phyloP scores from a whole-genome alignment of 108 stramenopile genomes.

The Skeletonema grethae region DNA sequence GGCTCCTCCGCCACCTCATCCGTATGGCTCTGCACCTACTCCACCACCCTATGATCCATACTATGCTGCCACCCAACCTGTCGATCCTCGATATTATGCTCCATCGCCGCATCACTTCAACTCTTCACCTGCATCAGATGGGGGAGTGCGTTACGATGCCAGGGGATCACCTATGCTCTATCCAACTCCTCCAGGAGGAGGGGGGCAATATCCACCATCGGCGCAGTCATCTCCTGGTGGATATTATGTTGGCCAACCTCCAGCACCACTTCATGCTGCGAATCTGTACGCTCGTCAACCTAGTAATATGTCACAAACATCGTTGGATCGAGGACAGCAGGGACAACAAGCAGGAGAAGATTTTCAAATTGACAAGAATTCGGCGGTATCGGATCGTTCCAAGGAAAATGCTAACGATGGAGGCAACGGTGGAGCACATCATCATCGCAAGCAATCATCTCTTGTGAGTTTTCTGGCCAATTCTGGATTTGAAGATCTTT shows the following conservation, averaged over 20 bases:
- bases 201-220: slow-evolving; percentile 11
- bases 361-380: neutral
- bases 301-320: slow-evolving; percentile 51
- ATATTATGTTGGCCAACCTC: slow-evolving; percentile 5
- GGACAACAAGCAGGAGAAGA: slow-evolving; percentile 9
- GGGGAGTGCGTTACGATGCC: slow-evolving; percentile 5
- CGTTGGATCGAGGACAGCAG: slow-evolving; percentile 38
- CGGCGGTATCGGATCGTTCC: neutral
- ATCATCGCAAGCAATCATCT: slow-evolving; percentile 65
- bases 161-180: slow-evolving; percentile 17
- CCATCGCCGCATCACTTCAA: slow-evolving; percentile 10
- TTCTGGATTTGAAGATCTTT: slow-evolving; percentile 25
- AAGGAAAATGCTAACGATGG: neutral
- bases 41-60: slow-evolving; percentile 14
- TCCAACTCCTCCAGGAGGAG: slow-evolving; percentile 11
- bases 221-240: slow-evolving; percentile 4
- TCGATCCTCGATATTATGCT: slow-evolving; percentile 5
- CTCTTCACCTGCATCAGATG: slow-evolving; percentile 16
- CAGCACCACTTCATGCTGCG: neutral
- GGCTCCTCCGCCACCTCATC: slow-evolving; percentile 16
- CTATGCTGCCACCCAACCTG: slow-evolving; percentile 5
- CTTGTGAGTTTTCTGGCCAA: slow-evolving; percentile 44
- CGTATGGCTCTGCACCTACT: slow-evolving; percentile 3
- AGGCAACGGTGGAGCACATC: slow-evolving; percentile 10
- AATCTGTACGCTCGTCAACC: slow-evolving; percentile 21